Base-by-base conservation (phyloP, 75 land plant genomes). In the Cryptomeria japonica region DNA sequence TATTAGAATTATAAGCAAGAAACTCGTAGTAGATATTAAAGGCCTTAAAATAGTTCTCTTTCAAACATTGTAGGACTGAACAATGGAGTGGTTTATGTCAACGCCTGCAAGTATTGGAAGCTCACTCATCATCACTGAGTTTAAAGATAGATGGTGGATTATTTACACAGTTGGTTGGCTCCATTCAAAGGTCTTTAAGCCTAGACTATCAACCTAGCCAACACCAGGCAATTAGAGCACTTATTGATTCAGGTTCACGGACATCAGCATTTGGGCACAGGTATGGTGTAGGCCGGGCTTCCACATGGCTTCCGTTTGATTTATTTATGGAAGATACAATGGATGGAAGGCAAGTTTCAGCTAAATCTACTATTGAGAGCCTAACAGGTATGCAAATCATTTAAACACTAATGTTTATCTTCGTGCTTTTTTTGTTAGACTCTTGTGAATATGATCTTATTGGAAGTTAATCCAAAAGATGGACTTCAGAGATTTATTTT, bases 291-390 rank as follows among this genome's bases (percentile, higher is more conserved):
- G 94, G 94, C 41, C 89, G 90, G 77, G 92, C 95, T 89, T 87
- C 96, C 11, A 87, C 93, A 36, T 98, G 99, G 99, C 91, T 98
- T 87, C 97, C 98, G 10, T 90, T 98, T 75, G 99, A 98, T 87
- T 86, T 98, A 44, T 92, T 92, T 72, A 91, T 98, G 78, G 99
- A 98, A 86, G 92, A 95, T 90, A 89, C 91, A 22, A 91, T 96
- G 91, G 97, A 94, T 91, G 95, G 96, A 75, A 91, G 91, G 46
- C 89, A 89, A 86, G 90, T 96, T 58, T 86, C 90, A 51, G 92
- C 94, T 37, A 90, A 93, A 72, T 92, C 95, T 90, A 92, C 97
- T 32, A 90, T 96, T 80, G 96, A 95, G 86, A 89, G 85, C 83
- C 93, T 98, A 58, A 93, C 93, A 32, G 94, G 99, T 97, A 90